A percentile compares a stretch with the other conserved stretches of the same genome.
phyloP scores from a whole-genome alignment of 2,329 filamentous ascomycete genomes.

The Aschersonia sp. region DNA sequence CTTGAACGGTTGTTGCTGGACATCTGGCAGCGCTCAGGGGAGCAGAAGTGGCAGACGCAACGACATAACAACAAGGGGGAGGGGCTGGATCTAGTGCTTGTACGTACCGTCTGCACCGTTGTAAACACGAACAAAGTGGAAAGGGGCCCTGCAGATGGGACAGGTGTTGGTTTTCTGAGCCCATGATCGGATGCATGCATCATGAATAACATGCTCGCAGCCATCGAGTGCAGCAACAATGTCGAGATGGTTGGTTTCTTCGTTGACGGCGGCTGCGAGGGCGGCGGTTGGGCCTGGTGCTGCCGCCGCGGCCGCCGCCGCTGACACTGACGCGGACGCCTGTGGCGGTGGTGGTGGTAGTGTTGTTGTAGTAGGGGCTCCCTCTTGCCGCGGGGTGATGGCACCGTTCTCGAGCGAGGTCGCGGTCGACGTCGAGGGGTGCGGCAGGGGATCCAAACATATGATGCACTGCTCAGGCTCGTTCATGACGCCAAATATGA shows the following conservation, averaged over 20 bases:
- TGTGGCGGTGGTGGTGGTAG: conserved; percentile 1
- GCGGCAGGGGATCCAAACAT: conserved; percentile 46
- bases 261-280: conserved; percentile 6
- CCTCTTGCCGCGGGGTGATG: background rate
- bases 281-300: conserved; percentile 8
- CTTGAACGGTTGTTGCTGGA: too few species aligned
- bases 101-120: conserved; percentile 63
- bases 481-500: conserved; percentile 30
- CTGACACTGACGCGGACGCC: conserved; percentile 4
- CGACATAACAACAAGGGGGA: background rate
- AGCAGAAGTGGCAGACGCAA: background rate
- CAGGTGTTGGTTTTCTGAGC: conserved; percentile 95
- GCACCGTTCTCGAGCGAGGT: conserved; percentile 5
- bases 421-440: conserved; percentile 13
- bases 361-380: background rate
- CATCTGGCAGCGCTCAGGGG: too few species aligned
- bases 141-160: conserved; percentile 84
- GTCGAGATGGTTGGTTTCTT: conserved; percentile 21
- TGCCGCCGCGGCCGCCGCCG: conserved; percentile 9
- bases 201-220: conserved; percentile 85
- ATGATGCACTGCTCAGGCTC: conserved; percentile 54
- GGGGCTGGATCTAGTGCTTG: background rate
- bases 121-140: conserved; percentile 80
- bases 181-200: conserved; percentile 87
- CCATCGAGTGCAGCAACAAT: conserved; percentile 49